Conservation (phyloP, 371 early-diverging fungal genomes). For the Encephalitozoon romaleae region DNA sequence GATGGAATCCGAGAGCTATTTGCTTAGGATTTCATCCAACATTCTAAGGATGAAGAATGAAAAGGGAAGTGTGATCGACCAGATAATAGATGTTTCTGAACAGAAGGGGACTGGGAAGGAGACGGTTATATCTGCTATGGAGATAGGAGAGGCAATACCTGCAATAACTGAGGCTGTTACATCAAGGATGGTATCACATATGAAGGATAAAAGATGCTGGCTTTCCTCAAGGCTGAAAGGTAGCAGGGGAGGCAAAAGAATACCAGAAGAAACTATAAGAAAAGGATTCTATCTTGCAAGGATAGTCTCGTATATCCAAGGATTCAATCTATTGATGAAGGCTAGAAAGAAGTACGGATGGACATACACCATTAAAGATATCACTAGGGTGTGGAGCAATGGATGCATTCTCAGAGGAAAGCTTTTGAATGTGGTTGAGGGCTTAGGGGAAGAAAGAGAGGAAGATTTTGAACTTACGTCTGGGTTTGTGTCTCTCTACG, state of each 20-base stretch:
- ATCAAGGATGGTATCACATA: slow-evolving; percentile 80
- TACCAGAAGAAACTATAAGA: slow-evolving; percentile 64
- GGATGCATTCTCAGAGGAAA: slow-evolving; percentile 86
- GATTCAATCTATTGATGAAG: slow-evolving; percentile 91
- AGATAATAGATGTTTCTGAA: slow-evolving; percentile 87
- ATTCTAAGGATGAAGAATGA: slow-evolving; percentile 73
- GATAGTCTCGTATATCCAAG: slow-evolving; percentile 93
- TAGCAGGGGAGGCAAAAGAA: slow-evolving; percentile 55
- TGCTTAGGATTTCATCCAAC: slow-evolving; percentile 83
- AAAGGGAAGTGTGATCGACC: slow-evolving; percentile 78
- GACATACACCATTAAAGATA: slow-evolving; percentile 83
- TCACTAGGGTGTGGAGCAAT: slow-evolving; percentile 94
- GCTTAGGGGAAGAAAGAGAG: neutral
- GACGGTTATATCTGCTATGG: slow-evolving; percentile 84
- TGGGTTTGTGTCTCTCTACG: slow-evolving; percentile 20
- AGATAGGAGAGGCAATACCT: slow-evolving; percentile 80
- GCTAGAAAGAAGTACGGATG: slow-evolving; percentile 78
- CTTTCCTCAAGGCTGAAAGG: slow-evolving; percentile 67
- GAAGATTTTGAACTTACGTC: slow-evolving; percentile 26
- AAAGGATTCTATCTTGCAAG: slow-evolving; percentile 86
- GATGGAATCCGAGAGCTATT: slow-evolving; percentile 77
- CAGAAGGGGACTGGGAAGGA: slow-evolving; percentile 97
- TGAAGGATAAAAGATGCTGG: slow-evolving; percentile 79
- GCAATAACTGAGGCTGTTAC: slow-evolving; percentile 92
- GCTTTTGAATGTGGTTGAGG: slow-evolving; percentile 27